Evolutionary conservation across 2,329 filamentous ascomycete species (phyloP).

Genomic region (Fusarium sp.): DNA sequence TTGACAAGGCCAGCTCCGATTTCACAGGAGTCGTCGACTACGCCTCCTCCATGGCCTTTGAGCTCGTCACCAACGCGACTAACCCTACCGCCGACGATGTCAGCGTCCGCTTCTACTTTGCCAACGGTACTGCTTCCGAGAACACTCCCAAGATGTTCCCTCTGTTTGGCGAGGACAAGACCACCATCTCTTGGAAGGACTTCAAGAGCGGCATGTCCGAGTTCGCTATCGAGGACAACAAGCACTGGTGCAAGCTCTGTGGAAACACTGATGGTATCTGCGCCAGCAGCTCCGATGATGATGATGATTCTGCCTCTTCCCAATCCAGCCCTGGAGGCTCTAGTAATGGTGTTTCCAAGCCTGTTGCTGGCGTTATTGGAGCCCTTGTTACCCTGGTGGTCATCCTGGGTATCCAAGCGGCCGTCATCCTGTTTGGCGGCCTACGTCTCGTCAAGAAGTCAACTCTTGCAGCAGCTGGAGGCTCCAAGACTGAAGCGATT

Average conservation of each 20-base stretch:
- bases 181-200: conserved; percentile 73
- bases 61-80: conserved; percentile 71
- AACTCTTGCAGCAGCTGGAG: conserved; percentile 43
- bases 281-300: conserved; percentile 54
- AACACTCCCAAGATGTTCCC: conserved; percentile 67
- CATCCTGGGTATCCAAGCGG: conserved; percentile 60
- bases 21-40: conserved; percentile 88
- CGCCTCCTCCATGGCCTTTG: conserved; percentile 83
- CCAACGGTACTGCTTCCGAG: conserved; percentile 67
- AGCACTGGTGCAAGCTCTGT: conserved; percentile 80
- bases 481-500: conserved; percentile 20
- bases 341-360: conserved; percentile 68
- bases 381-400: conserved; percentile 72
- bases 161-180: conserved; percentile 69
- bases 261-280: conserved; percentile 79
- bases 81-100: conserved; percentile 62
- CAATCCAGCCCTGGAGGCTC: conserved; percentile 32
- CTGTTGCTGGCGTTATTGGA: conserved; percentile 85
- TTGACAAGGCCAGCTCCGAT: conserved; percentile 64
- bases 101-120: conserved; percentile 71
- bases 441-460: conserved; percentile 64
- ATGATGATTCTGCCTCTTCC: conserved; percentile 36
- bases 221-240: conserved; percentile 74
- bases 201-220: conserved; percentile 74
- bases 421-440: conserved; percentile 59